Evolutionary conservation across 1,139 yeast genomes (phyloP), one percentile per base, ranked within the genome.

Genomic region (Nakaseomyces bracarensis): DNA sequence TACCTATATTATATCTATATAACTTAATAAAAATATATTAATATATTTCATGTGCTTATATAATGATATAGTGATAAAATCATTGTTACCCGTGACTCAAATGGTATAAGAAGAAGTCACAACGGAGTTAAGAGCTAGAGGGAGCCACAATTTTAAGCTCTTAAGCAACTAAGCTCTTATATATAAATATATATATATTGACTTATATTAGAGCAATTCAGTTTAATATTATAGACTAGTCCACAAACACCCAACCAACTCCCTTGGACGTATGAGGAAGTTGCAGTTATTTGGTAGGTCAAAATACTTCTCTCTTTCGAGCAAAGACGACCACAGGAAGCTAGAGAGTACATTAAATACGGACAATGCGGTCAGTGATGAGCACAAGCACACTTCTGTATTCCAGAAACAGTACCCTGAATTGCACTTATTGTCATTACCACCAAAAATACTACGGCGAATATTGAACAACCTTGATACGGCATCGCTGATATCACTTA

Each of bases 271-370:
- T n/a, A 56, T 56, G 60, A 49, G 48, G 35, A 48, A 58, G 30
- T 39, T 56, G 31, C 60, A 56, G 40, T 44, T 56, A 22, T 49
- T 56, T 34, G 57, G 58, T n/a, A 47, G 42, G 14, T 39, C 49
- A 16, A 51, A 46, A 19, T 46, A 48, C 39, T 46, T 45, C 39
- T 34, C 43, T 3, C 38, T 44, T 4, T 33, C 36, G 11, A 11
- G 14, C 13, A 30, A 30, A 19, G 34, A 30, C 14, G 34, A 30
- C 7, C 22, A 30, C 22, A 30, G 8, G 14, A 16, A 30, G 8
- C n/a, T 33, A 14, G 19, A 33, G 27, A 21, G 19, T 9, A 22
- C 27, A n/a, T 31, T 14, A 13, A 14, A 4, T 10, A 18, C 11
- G n/a, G n/a, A n/a, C n/a, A n/a, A n/a, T n/a, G n/a, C n/a, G n/a